Conservation (phyloP, 352 stramenopile genomes). For the Pythium plurisporium region DNA sequence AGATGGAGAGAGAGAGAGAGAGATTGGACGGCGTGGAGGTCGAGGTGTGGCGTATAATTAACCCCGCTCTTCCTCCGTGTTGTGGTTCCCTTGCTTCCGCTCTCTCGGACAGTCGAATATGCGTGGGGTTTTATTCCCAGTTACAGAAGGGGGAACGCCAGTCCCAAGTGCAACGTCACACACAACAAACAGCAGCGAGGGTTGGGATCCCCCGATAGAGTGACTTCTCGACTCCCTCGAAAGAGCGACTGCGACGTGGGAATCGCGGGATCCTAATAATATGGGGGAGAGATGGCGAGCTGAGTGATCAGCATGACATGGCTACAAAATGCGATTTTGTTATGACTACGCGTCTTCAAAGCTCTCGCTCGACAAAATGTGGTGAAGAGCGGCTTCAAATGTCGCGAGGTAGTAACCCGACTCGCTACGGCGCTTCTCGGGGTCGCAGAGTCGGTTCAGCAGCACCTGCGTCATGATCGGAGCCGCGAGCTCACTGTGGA, state of each 20-base stretch:
- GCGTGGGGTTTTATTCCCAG: conserved; percentile 17
- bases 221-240: too few species aligned
- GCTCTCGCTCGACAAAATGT: conserved; percentile 69
- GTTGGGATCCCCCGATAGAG: neutral
- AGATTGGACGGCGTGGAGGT: neutral
- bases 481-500: conserved; percentile 67
- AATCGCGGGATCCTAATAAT: too few species aligned
- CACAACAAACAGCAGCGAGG: too few species aligned
- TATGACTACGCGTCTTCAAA: conserved; percentile 23
- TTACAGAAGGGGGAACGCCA: too few species aligned
- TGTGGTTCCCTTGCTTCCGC: neutral
- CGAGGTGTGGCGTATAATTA: conserved; percentile 4
- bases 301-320: neutral
- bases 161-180: neutral
- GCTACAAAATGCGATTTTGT: too few species aligned
- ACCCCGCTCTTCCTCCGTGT: neutral
- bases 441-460: conserved; percentile 79
- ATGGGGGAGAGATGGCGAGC: neutral
- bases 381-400: conserved; percentile 74
- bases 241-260: too few species aligned
- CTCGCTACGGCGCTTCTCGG: conserved; percentile 79
- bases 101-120: neutral
- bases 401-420: conserved; percentile 87
- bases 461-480: conserved; percentile 81
- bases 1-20: neutral